Conservation (phyloP, 257 asterid genomes). For the Ajuga chamaepitys region DNA sequence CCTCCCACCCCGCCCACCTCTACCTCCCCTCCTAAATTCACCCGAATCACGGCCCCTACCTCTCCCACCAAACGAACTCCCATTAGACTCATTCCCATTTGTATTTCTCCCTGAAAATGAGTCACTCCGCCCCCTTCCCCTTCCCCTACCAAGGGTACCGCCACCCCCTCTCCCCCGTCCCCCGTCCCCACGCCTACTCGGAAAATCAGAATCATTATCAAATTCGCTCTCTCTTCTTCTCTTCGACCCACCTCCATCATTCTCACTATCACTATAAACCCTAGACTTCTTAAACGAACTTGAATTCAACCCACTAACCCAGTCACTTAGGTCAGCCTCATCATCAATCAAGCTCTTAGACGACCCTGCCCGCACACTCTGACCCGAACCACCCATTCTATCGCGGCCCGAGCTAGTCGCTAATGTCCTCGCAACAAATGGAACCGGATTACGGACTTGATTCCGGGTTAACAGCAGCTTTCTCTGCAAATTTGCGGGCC, state of each 20-base stretch:
- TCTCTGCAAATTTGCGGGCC: slow-evolving; percentile 24
- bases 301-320: slow-evolving; percentile 84
- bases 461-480: slow-evolving; percentile 18
- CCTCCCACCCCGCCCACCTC: slow-evolving; percentile 32
- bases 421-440: slow-evolving; percentile 19
- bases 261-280: slow-evolving; percentile 58
- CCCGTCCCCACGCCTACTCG: slow-evolving; percentile 31
- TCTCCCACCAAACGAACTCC: slow-evolving; percentile 27
- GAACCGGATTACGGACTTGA: slow-evolving; percentile 2
- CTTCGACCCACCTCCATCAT: slow-evolving; percentile 39
- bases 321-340: slow-evolving; percentile 86
- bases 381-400: slow-evolving; percentile 22
- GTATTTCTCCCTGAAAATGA: slow-evolving; percentile 13
- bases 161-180: slow-evolving; percentile 15
- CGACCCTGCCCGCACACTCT: slow-evolving; percentile 25
- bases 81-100: neutral
- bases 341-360: slow-evolving; percentile 89
- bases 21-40: slow-evolving; percentile 34
- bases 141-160: slow-evolving; percentile 20
- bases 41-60: slow-evolving; percentile 25
- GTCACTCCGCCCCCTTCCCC: slow-evolving; percentile 17
- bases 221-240: slow-evolving; percentile 35
- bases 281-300: slow-evolving; percentile 42
- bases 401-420: slow-evolving; percentile 39
- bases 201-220: slow-evolving; percentile 22